A percentile compares a stretch with the other conserved stretches of the same genome.
phyloP scores from a whole-genome alignment of 176 grass and related monocot genomes.

The Echinochloa phyllopogon region DNA sequence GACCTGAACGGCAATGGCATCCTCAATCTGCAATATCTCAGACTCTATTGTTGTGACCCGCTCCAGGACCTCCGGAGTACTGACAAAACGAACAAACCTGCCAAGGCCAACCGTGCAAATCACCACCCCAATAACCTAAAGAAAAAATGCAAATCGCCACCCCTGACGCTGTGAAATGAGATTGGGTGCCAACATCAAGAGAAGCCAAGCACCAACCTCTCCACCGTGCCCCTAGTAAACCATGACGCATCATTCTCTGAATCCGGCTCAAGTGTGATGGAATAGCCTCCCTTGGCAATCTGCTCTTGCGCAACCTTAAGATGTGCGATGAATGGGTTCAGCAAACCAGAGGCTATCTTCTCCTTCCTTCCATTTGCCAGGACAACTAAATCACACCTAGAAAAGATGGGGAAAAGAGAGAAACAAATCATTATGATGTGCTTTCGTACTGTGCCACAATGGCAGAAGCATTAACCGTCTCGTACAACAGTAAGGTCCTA shows the following conservation, averaged over 20 bases:
- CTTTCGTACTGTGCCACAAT: neutral
- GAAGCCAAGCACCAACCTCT: slow-evolving; percentile 57
- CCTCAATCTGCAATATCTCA: slow-evolving; percentile 91
- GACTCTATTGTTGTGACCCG: slow-evolving; percentile 85
- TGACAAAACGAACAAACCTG: slow-evolving; percentile 99
- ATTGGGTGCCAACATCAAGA: neutral
- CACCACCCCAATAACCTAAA: neutral
- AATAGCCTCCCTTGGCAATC: slow-evolving; percentile 91
- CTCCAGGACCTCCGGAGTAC: slow-evolving; percentile 93
- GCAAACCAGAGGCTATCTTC: slow-evolving; percentile 88
- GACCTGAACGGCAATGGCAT: slow-evolving; percentile 73
- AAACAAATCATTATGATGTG: neutral
- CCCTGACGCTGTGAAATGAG: neutral
- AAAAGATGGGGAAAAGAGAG: neutral
- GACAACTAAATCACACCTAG: slow-evolving; percentile 93
- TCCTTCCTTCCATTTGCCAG: slow-evolving; percentile 73
- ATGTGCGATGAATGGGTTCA: slow-evolving; percentile 85
- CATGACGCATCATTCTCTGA: slow-evolving; percentile 53
- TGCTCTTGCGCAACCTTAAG: slow-evolving; percentile 89
- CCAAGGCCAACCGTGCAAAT: slow-evolving; percentile 31
- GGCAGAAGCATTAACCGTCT: neutral
- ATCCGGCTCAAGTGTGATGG: slow-evolving; percentile 72
- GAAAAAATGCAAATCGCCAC: neutral
- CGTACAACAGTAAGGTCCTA: neutral
- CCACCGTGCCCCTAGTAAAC: slow-evolving; percentile 91